These are phyloP conservation scores for Laguncularia racemosa DNA, from an alignment of 345 rosid genomes.

Conservation along the genomic window DNA sequence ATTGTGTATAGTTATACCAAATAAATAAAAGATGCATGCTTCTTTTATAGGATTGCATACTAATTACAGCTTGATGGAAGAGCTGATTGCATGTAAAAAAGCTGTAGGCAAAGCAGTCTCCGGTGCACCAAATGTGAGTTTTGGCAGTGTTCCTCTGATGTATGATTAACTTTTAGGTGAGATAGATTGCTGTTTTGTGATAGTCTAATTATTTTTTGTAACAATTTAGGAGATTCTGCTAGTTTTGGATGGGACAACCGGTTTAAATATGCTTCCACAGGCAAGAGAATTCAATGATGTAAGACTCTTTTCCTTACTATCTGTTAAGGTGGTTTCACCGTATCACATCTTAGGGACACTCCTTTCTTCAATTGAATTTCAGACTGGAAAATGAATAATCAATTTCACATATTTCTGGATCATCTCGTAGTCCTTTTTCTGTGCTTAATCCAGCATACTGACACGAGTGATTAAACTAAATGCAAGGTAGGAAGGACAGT, in stretches of 20 bases:
- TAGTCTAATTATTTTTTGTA: not conserved
- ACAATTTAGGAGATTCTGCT: constrained; percentile 69
- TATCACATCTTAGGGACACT: not conserved
- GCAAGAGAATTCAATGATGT: constrained; percentile 99
- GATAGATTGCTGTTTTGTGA: not conserved
- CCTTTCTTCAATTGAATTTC: not conserved
- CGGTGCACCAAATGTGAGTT: constrained; percentile 79
- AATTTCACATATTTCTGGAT: no score
- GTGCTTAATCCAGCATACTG: no score
- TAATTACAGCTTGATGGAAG: constrained; percentile 94
- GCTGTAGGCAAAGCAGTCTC: constrained; percentile 72
- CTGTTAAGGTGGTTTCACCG: not conserved
- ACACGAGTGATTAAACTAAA: no score
- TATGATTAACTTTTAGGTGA: not conserved
- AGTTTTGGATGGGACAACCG: constrained; percentile 96
- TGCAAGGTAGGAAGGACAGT: no score
- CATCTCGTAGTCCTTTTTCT: no score
- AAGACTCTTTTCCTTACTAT: constrained; percentile 13
- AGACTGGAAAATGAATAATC: not conserved
- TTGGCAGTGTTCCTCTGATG: not conserved
- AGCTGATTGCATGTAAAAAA: constrained; percentile 80
- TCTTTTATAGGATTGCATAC: constrained; percentile 77
- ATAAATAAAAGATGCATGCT: constrained; percentile 6
- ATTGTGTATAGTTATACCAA: not conserved
- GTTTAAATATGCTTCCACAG: constrained; percentile 97